phyloP scores from a whole-genome alignment of 2,329 filamentous ascomycete genomes.

The Albifimbria verrucaria region DNA sequence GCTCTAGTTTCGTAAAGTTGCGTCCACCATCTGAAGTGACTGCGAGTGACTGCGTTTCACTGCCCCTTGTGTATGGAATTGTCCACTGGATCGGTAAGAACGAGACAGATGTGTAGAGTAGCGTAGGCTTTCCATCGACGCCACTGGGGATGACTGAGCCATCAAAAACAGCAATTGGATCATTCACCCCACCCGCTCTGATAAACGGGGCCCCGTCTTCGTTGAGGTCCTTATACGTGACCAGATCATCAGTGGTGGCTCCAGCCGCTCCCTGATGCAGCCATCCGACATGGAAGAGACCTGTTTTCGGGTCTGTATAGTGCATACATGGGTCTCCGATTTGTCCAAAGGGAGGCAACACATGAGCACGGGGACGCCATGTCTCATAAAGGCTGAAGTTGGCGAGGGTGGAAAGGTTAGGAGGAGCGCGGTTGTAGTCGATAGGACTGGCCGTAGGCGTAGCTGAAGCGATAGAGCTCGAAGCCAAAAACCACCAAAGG shows the following conservation, averaged over 20 bases:
- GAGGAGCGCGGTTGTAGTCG: slow-evolving; percentile 33
- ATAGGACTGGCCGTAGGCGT: slow-evolving; percentile 14
- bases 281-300: slow-evolving; percentile 41
- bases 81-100: slow-evolving; percentile 44
- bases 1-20: slow-evolving; percentile 18
- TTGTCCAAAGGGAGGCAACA: slow-evolving; percentile 35
- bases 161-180: slow-evolving; percentile 35
- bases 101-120: slow-evolving; percentile 41
- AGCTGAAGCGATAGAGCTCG: slow-evolving; percentile 13
- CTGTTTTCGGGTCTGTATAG: slow-evolving; percentile 39
- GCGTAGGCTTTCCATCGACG: slow-evolving; percentile 38
- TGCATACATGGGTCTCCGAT: slow-evolving; percentile 43
- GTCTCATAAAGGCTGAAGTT: slow-evolving; percentile 31
- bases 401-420: slow-evolving; percentile 34
- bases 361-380: slow-evolving; percentile 33
- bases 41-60: slow-evolving; percentile 42
- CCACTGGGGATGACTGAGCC: slow-evolving; percentile 39
- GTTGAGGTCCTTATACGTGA: slow-evolving; percentile 34
- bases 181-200: slow-evolving; percentile 27
- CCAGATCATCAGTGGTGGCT: slow-evolving; percentile 38
- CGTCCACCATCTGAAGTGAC: slow-evolving; percentile 32
- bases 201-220: slow-evolving; percentile 39
- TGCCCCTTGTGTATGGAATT: slow-evolving; percentile 39
- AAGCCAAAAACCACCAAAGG: slow-evolving; percentile 6
- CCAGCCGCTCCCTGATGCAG: slow-evolving; percentile 33